Evolutionary conservation across 352 stramenopile species (phyloP).

Genomic region (Phytophthora quininea): DNA sequence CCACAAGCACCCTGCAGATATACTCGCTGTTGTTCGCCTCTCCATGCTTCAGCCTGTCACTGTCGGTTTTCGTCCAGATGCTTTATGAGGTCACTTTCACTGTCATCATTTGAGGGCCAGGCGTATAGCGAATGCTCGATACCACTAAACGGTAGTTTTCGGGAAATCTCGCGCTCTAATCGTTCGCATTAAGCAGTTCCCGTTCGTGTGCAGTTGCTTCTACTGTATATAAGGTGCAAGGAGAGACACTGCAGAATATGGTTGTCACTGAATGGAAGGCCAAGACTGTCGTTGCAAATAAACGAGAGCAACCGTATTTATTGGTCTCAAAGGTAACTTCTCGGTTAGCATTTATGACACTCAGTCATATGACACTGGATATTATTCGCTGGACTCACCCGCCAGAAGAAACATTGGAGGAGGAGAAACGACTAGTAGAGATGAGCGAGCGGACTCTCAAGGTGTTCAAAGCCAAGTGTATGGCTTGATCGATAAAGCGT

Average conservation of each 20-base stretch:
- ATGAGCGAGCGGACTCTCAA: background rate
- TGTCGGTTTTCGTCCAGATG: too few relatives aligned
- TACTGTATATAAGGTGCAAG: conserved; percentile 22
- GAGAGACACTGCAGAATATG: conserved; percentile 13
- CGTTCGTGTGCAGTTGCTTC: conserved; percentile 11
- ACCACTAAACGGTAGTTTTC: background rate
- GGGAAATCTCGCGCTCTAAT: background rate
- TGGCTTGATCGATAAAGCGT: background rate
- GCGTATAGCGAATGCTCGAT: background rate
- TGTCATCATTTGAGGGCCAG: background rate
- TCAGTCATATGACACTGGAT: conserved; percentile 1
- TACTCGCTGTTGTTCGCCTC: too few relatives aligned
- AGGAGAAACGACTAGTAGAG: conserved; percentile 11
- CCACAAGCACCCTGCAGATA: too few relatives aligned
- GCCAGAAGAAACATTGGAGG: conserved; percentile 2
- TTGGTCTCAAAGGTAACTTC: conserved; percentile 13
- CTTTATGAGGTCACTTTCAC: too few relatives aligned
- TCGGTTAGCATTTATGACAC: conserved; percentile 5
- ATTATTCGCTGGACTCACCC: conserved; percentile 11
- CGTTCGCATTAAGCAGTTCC: conserved; percentile 15
- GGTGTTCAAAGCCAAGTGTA: background rate
- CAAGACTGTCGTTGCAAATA: conserved; percentile 13
- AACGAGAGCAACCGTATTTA: conserved; percentile 14
- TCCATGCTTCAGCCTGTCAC: too few relatives aligned
- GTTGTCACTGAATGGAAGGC: conserved; percentile 9